Percentiles rank a stretch among this genome's conserved stretches.
Evolutionary conservation across 129 eudicot species (phyloP).

Genomic region (Escallonia herrerae): DNA sequence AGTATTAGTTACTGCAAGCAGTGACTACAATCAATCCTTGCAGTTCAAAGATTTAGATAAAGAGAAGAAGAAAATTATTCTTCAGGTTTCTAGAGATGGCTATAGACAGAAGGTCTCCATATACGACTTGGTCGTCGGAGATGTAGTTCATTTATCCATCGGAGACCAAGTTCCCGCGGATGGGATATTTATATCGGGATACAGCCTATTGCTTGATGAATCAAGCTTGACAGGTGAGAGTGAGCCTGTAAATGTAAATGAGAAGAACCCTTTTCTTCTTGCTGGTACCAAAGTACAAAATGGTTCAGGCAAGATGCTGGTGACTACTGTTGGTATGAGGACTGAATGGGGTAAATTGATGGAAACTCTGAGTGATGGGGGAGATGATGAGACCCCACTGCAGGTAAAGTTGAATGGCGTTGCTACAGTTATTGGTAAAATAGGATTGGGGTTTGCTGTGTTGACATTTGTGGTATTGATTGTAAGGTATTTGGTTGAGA

Average conservation of each 20-base stretch:
- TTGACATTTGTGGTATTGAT: constrained; percentile 65
- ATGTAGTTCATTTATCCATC: constrained; percentile 64
- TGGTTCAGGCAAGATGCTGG: constrained; percentile 86
- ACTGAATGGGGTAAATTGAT: constrained; percentile 97
- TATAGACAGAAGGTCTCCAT: constrained; percentile 69
- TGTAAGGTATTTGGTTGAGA: constrained; percentile 53
- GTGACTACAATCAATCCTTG: constrained; percentile 84
- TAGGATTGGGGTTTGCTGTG: constrained; percentile 67
- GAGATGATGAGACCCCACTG: constrained; percentile 92
- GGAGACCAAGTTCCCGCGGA: constrained; percentile 96
- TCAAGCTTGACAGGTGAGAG: constrained; percentile 90
- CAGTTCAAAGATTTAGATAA: constrained; percentile 85
- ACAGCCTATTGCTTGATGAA: constrained; percentile 69
- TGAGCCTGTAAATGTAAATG: constrained; percentile 41
- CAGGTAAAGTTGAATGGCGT: constrained; percentile 94
- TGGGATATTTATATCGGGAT: constrained; percentile 80
- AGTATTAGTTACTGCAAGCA: constrained; percentile 74
- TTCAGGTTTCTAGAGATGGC: constrained; percentile 85
- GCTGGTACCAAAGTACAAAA: constrained; percentile 88
- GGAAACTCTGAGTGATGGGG: constrained; percentile 78
- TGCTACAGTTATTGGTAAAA: constrained; percentile 85
- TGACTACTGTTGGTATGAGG: constrained; percentile 95
- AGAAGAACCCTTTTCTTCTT: constrained; percentile 67
- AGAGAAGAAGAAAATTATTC: constrained; percentile 76
- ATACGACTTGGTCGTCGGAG: constrained; percentile 86